Percentiles rank a stretch among this genome's conserved stretches.
These are phyloP conservation scores for Citrullus amarus DNA, from an alignment of 306 rosid genomes.

Conservation along the genomic window DNA sequence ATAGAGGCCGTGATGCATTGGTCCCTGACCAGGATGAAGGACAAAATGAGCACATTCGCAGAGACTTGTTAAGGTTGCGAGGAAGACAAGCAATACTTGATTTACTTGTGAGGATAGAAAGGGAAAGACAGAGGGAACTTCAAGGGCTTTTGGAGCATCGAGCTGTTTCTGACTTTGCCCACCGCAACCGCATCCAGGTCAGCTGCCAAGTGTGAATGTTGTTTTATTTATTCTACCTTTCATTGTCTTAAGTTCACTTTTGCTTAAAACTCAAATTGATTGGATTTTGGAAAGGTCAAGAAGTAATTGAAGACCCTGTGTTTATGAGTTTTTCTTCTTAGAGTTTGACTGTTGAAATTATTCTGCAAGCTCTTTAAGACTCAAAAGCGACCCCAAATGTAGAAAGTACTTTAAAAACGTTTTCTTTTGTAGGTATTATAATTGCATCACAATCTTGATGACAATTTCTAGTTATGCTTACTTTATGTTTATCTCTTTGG, in stretches of 20 bases:
- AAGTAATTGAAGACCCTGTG: neutral
- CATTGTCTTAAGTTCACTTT: neutral
- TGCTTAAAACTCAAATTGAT: neutral
- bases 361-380: neutral
- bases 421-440: neutral
- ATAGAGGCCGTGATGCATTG: conserved; percentile 33
- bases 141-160: conserved; percentile 92
- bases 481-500: neutral
- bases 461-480: neutral
- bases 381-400: neutral
- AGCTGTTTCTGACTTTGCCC: conserved; percentile 98
- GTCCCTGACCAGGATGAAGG: conserved; percentile 63
- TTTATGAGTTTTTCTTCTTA: neutral
- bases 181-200: conserved; percentile 98
- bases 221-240: neutral
- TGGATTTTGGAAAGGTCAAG: neutral
- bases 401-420: neutral
- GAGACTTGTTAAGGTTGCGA: conserved; percentile 82
- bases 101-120: conserved; percentile 81
- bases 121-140: conserved; percentile 93
- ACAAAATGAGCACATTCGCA: conserved; percentile 80
- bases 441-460: neutral
- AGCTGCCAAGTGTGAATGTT: conserved; percentile 18
- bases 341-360: neutral
- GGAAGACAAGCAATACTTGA: conserved; percentile 96